Percentiles rank a stretch among this genome's conserved stretches.
Evolutionary conservation across 2,329 filamentous ascomycete genomes (phyloP).

Genomic region (Camillea tinctor): DNA sequence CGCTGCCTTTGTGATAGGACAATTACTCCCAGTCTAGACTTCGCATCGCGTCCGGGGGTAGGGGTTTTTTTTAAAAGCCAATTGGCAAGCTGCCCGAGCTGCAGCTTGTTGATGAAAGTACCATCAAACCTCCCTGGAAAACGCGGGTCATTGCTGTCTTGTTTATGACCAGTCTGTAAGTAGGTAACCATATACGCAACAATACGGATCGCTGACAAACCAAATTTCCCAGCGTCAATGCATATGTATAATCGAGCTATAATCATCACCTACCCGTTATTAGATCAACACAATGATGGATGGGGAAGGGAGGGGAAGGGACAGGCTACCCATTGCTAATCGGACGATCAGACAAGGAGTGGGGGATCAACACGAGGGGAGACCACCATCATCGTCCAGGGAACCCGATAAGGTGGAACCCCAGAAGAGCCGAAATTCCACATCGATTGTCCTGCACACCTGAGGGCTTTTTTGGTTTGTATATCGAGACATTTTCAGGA

Average conservation of each 20-base stretch:
- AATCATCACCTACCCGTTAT: too few species aligned
- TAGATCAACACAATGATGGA: too few species aligned
- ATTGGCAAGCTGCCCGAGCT: too few species aligned
- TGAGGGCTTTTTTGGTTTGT: background rate
- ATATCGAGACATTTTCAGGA: background rate
- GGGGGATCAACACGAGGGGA: background rate
- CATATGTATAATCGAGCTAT: background rate
- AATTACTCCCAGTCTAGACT: background rate
- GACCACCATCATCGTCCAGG: too few species aligned
- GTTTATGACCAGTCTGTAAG: background rate
- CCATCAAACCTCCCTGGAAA: background rate
- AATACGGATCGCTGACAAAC: background rate
- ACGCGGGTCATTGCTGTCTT: background rate
- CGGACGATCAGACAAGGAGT: too few species aligned
- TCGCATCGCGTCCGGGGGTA: background rate
- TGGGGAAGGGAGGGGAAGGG: too few species aligned
- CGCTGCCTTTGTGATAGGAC: background rate
- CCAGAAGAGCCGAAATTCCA: background rate
- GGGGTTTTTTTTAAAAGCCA: too few species aligned
- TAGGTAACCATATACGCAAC: background rate
- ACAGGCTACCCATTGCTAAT: too few species aligned
- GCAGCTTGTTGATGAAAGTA: too few species aligned
- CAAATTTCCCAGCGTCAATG: background rate
- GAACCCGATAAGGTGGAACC: background rate
- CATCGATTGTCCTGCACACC: background rate